These are phyloP conservation scores for Colletotrichum musicola DNA, from an alignment of 2,329 filamentous ascomycete genomes.

Conservation along the genomic window DNA sequence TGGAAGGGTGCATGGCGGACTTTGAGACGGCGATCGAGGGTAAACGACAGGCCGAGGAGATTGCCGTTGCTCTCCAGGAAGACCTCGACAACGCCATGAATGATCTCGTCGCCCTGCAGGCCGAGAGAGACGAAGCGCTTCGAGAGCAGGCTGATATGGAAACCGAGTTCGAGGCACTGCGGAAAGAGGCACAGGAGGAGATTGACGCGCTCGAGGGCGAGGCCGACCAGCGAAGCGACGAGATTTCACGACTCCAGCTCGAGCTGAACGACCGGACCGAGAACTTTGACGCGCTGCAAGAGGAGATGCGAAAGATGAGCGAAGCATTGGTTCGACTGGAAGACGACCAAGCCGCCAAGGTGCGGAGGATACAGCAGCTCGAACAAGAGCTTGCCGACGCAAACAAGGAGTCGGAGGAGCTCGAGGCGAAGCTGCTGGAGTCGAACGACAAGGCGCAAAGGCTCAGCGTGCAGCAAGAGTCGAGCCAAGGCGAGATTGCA, in stretches of 20 bases:
- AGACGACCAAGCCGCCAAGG: slow-evolving; percentile 86
- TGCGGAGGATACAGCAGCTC: slow-evolving; percentile 83
- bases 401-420: slow-evolving; percentile 86
- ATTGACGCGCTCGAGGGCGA: slow-evolving; percentile 78
- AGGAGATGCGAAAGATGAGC: slow-evolving; percentile 92
- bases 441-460: slow-evolving; percentile 89
- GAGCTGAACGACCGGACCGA: slow-evolving; percentile 84
- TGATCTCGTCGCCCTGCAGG: slow-evolving; percentile 82
- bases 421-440: slow-evolving; percentile 87
- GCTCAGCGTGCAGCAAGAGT: slow-evolving; percentile 91
- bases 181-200: slow-evolving; percentile 74
- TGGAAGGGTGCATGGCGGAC: slow-evolving; percentile 84
- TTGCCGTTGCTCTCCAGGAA: slow-evolving; percentile 76
- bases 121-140: slow-evolving; percentile 88
- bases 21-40: slow-evolving; percentile 79
- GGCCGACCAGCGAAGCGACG: slow-evolving; percentile 77
- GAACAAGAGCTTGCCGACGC: slow-evolving; percentile 86
- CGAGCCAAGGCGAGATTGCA: slow-evolving; percentile 90
- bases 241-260: slow-evolving; percentile 76
- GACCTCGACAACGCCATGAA: slow-evolving; percentile 84
- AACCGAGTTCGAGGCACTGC: slow-evolving; percentile 70
- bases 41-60: slow-evolving; percentile 70
- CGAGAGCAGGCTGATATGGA: slow-evolving; percentile 73
- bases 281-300: slow-evolving; percentile 90
- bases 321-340: slow-evolving; percentile 89